These are phyloP conservation scores for Alternaria triticina DNA, from an alignment of 2,329 filamentous ascomycete species.

Conservation along the genomic window DNA sequence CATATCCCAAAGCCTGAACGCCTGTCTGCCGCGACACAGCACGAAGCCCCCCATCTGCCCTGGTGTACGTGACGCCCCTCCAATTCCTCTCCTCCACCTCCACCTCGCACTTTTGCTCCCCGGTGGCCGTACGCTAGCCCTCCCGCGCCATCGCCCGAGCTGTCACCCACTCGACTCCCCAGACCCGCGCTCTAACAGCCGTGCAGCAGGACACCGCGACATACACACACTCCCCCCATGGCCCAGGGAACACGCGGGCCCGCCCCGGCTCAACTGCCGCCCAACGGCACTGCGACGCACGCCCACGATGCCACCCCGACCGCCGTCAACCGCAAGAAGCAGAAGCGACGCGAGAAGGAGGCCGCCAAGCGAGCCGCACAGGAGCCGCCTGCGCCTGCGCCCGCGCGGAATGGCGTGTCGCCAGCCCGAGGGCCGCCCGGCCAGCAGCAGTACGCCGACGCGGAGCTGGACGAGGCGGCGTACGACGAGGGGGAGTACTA, in stretches of 20 bases:
- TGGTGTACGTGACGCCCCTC: conserved; percentile 24
- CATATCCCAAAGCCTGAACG: not conserved
- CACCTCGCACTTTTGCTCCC: conserved; percentile 19
- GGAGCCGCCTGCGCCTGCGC: conserved; percentile 29
- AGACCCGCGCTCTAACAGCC: conserved; percentile 1
- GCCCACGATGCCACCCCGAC: conserved; percentile 48
- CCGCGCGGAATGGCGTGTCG: conserved; percentile 38
- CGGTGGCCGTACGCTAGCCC: conserved; percentile 9
- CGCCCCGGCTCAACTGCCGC: conserved; percentile 37
- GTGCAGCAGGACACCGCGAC: not conserved
- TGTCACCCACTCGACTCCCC: conserved; percentile 19
- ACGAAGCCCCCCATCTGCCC: not conserved
- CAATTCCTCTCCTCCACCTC: conserved; percentile 16
- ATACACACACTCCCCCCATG: conserved; percentile 28
- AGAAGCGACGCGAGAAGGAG: conserved; percentile 86
- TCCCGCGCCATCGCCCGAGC: conserved; percentile 14
- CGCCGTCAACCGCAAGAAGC: conserved; percentile 88
- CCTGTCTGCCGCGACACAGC: not conserved
- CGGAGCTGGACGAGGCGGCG: conserved; percentile 52
- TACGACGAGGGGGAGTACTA: conserved; percentile 49
- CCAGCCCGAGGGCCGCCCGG: conserved; percentile 14
- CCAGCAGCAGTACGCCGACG: conserved; percentile 53
- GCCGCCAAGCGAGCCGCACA: conserved; percentile 66
- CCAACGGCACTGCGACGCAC: conserved; percentile 50
- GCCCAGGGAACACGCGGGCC: conserved; percentile 44